These are phyloP conservation scores for Rhodamnia rubescens DNA, from an alignment of 345 rosid species.

Conservation along the genomic window DNA sequence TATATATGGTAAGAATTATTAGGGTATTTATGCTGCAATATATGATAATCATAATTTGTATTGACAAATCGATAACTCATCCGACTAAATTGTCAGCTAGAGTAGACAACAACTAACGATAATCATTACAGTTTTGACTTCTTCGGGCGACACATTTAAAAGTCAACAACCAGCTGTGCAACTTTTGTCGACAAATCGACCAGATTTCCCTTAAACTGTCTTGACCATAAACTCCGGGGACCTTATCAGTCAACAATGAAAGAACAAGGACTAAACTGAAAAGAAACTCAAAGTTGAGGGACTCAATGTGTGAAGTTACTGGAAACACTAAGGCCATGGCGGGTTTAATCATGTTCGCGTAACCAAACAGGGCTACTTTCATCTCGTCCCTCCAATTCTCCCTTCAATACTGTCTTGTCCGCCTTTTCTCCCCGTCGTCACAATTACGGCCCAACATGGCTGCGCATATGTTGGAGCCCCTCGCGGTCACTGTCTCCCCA, in stretches of 20 bases:
- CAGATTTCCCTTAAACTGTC: neutral
- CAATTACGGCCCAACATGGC: neutral
- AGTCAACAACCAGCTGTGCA: neutral
- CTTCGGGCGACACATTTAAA: neutral
- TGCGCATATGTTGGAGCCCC: neutral
- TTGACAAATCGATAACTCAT: neutral
- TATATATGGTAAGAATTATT: no score
- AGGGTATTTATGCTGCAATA: no score
- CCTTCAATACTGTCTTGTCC: neutral
- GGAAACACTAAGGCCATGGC: neutral
- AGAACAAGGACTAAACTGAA: neutral
- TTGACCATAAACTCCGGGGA: neutral
- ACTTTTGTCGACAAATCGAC: neutral
- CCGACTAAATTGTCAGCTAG: neutral
- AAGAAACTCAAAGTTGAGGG: neutral
- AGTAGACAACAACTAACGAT: neutral
- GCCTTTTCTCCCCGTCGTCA: neutral
- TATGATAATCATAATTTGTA: neutral
- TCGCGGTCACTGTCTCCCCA: neutral
- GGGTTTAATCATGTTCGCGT: neutral
- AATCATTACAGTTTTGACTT: neutral
- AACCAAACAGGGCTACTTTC: neutral
- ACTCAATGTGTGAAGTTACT: neutral
- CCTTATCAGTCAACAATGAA: neutral
- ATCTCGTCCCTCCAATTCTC: neutral